A percentile compares a stretch with the other conserved stretches of the same genome.
Evolutionary conservation across 2,329 filamentous ascomycete genomes (phyloP).

Genomic region (Coniochaeta pulveracea): DNA sequence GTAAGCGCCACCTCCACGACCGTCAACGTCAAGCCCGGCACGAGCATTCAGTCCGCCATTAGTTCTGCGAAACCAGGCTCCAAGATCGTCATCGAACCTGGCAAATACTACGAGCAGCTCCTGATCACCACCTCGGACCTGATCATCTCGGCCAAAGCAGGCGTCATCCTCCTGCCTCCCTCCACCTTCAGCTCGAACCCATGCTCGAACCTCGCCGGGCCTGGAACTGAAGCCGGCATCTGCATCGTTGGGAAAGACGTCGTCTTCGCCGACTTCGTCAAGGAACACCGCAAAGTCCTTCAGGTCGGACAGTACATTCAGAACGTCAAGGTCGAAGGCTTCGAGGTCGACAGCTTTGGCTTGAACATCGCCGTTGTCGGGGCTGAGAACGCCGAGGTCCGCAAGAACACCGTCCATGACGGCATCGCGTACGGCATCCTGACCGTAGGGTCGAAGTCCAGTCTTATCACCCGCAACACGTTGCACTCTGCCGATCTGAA

Average conservation of each 20-base stretch:
- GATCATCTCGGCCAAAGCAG: slow-evolving; percentile 16
- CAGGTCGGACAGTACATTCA: slow-evolving; percentile 16
- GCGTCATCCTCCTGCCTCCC: slow-evolving; percentile 16
- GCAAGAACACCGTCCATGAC: slow-evolving; percentile 17
- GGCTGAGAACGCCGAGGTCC: slow-evolving; percentile 15
- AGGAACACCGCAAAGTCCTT: slow-evolving; percentile 19
- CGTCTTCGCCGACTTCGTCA: slow-evolving; percentile 12
- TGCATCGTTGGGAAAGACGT: slow-evolving; percentile 21
- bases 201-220: slow-evolving; percentile 19
- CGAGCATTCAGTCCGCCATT: slow-evolving; percentile 20
- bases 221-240: slow-evolving; percentile 17
- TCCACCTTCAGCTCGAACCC: slow-evolving; percentile 12
- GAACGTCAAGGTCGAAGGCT: slow-evolving; percentile 20
- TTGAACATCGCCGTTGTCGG: slow-evolving; percentile 24
- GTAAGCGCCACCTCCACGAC: background rate
- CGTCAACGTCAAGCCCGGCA: background rate
- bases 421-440: slow-evolving; percentile 20
- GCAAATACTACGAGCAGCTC: slow-evolving; percentile 22
- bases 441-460: slow-evolving; percentile 21
- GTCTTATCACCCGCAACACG: slow-evolving; percentile 15
- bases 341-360: slow-evolving; percentile 20
- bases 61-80: slow-evolving; percentile 16
- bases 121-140: slow-evolving; percentile 21
- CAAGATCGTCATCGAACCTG: slow-evolving; percentile 19
- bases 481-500: slow-evolving; percentile 10